Evolutionary conservation across 164 flowering plant genomes (phyloP).

Genomic region (Macadamia integrifolia): DNA sequence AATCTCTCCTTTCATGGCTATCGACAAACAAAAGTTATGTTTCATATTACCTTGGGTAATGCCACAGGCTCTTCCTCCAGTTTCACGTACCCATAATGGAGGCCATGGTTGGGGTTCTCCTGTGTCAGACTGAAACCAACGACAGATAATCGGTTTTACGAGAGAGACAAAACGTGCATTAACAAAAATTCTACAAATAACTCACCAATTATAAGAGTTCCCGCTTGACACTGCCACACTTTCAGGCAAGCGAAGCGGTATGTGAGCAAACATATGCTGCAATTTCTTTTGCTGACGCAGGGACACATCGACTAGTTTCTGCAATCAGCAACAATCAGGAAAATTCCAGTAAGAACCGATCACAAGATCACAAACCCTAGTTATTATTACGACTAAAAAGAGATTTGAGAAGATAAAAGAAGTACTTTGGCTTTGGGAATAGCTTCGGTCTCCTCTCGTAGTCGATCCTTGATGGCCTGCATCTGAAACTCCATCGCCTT

Average conservation of each 20-base stretch:
- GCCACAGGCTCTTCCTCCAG: constrained; percentile 42
- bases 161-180: not conserved
- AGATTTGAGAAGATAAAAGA: constrained; percentile 1
- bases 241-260: constrained; percentile 38
- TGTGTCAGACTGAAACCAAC: constrained; percentile 29
- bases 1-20: not conserved
- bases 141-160: not conserved
- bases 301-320: constrained; percentile 74
- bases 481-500: constrained; percentile 83
- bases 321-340: constrained; percentile 15
- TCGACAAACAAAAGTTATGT: not conserved
- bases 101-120: constrained; percentile 24
- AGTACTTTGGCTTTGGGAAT: constrained; percentile 81
- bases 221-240: constrained; percentile 16
- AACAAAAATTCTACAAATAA: not conserved
- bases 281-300: constrained; percentile 71
- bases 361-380: not conserved
- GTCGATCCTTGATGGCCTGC: constrained; percentile 59
- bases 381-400: not conserved
- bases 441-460: constrained; percentile 71
- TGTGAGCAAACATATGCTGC: constrained; percentile 54
- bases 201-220: constrained; percentile 31
- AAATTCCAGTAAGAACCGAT: not conserved
- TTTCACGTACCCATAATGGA: constrained; percentile 23
- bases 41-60: constrained; percentile 40